A percentile compares a stretch with the other conserved stretches of the same genome.
Conservation (phyloP, 106 monocot species). For the Dioscorea dumetorum region DNA sequence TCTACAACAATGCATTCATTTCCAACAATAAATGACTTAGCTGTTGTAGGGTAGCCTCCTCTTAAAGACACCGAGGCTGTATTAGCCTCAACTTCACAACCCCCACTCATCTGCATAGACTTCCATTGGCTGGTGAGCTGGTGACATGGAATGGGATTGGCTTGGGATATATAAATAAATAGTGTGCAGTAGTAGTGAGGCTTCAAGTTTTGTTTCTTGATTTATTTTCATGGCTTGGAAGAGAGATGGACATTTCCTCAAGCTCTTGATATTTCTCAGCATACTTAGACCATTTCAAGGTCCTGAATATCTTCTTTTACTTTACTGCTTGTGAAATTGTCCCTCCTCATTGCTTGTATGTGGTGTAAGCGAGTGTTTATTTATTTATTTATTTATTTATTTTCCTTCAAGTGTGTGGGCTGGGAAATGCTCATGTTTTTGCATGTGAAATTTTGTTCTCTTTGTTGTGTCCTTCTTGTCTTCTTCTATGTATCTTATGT, state of each 20-base stretch:
- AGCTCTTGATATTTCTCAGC: conserved; percentile 28
- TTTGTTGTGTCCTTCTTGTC: too few relatives aligned
- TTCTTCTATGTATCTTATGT: too few relatives aligned
- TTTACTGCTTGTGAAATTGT: too few relatives aligned
- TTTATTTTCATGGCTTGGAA: conserved; percentile 11
- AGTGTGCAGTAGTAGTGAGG: too few relatives aligned
- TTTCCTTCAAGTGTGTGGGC: too few relatives aligned
- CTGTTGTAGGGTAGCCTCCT: not conserved
- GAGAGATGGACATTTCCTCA: conserved; percentile 18
- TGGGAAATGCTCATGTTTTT: too few relatives aligned
- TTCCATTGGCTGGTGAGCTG: not conserved
- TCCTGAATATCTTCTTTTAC: not conserved
- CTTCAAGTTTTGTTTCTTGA: too few relatives aligned
- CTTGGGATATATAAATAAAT: not conserved
- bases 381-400: too few relatives aligned
- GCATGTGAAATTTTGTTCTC: too few relatives aligned
- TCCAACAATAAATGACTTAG: conserved; percentile 1
- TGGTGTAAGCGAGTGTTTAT: too few relatives aligned
- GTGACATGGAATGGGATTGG: not conserved
- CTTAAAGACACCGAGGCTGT: conserved; percentile 2
- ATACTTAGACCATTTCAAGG: conserved; percentile 32
- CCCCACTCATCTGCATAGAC: not conserved
- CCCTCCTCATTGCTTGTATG: too few relatives aligned
- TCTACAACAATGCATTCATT: too few relatives aligned
- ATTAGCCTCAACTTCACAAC: not conserved